Evolutionary conservation across 2,329 filamentous ascomycete genomes (phyloP).

Genomic region (Aspergillus sp.): DNA sequence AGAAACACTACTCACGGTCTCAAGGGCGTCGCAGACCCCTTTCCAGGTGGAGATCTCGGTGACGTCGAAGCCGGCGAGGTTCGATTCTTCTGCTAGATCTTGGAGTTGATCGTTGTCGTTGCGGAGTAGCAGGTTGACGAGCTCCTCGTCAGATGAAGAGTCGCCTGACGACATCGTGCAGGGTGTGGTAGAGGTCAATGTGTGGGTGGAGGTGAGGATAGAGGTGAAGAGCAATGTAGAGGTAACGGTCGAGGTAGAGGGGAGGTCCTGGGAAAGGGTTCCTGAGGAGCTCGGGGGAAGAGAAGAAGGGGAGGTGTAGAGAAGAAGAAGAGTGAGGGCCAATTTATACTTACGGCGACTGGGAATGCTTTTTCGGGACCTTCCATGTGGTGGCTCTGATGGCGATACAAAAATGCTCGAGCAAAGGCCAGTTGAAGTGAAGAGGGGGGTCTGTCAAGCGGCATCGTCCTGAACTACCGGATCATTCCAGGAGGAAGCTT

Average conservation of each 20-base stretch:
- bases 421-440: neutral
- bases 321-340: neutral
- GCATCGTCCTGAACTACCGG: neutral
- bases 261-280: neutral
- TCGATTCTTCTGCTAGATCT: neutral
- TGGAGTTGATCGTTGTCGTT: neutral
- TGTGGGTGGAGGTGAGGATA: neutral
- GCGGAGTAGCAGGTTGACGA: neutral
- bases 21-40: neutral
- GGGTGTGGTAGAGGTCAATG: neutral
- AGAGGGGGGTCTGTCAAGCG: neutral
- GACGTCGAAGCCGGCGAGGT: neutral
- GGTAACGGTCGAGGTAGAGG: neutral
- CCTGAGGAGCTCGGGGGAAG: neutral
- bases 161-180: neutral
- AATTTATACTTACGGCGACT: neutral
- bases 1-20: neutral
- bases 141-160: neutral
- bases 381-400: neutral
- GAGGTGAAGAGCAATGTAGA: neutral
- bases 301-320: neutral
- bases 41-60: neutral
- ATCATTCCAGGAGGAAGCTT: neutral
- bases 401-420: neutral
- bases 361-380: neutral